Evolutionary conservation across 2,329 filamentous ascomycete species (phyloP), one percentile per base, ranked within the genome.

Genomic region (Nemania sp.): DNA sequence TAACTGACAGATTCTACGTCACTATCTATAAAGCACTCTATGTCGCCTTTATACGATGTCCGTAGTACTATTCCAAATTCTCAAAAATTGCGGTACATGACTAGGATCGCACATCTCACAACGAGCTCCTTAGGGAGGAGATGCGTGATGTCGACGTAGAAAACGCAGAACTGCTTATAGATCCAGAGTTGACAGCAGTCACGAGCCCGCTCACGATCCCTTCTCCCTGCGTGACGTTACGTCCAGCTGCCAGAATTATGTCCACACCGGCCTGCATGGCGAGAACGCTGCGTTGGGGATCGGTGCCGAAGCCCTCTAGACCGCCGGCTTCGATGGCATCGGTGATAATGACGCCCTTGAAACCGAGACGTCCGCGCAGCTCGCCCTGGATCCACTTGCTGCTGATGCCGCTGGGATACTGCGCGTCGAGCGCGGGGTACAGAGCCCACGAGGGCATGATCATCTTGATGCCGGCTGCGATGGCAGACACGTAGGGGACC

Each of bases 381-480:
- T 55, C 47, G 14, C 43, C 55, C 42, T 48, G 31, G 3, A 57
- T 40, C 55, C 52, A 57, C 47, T 55, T 57, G 17, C 47, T 52
- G 33, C 52, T 57, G 17, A 57, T 30, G 17, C 55, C 55, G 12
- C 46, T 51, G 3, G 55, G 55, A 20, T 57, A 57, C 9, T 33
- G 19, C 3, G 36, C 22, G 7, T 57, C 55, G 3, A 57, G 20
- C 5, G 51, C 51, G 7, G 55, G 51, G 14, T 57, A 57, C 11
- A 57, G 14, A 8, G 55, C 51, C 55, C 55, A 57, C 26, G 55
- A 57, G 14, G 55, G 36, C 55, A 57, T 57, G 20, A 57, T 46
- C 55, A 57, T 51, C 30, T 50, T 48, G 6, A 57, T 36, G 1
- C 55, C 55, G 3, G 51, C 55, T 5, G 17, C 11, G 20, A 57